Conservation (phyloP, 2,329 filamentous ascomycete genomes). For the Sporothrix humicola region DNA sequence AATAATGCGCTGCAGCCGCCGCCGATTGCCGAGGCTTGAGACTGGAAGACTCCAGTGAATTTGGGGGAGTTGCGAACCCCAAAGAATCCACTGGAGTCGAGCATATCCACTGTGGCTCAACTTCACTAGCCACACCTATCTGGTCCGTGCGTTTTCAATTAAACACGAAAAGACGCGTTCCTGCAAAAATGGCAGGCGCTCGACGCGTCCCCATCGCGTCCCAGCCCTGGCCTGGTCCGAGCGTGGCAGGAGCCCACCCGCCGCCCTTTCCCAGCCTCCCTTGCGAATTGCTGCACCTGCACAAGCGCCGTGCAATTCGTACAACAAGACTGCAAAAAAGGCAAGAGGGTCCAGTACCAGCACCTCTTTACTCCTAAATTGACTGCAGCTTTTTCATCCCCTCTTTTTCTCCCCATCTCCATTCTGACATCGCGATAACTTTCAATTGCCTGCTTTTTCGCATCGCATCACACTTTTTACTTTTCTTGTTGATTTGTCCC, state of each 20-base stretch:
- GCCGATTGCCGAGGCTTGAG: constrained; percentile 35
- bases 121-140: not conserved
- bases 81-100: not conserved
- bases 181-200: not conserved
- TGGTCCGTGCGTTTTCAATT: constrained; percentile 37
- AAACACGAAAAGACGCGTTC: constrained; percentile 39
- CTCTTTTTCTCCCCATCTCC: constrained; percentile 18
- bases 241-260: constrained; percentile 31
- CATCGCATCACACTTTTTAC: not conserved
- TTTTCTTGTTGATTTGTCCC: not conserved
- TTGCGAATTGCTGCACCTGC: constrained; percentile 3
- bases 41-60: not conserved
- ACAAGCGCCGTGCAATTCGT: not conserved
- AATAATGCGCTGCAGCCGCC: constrained; percentile 2
- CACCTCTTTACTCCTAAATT: constrained; percentile 11
- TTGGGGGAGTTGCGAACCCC: not conserved
- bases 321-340: not conserved
- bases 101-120: constrained; percentile 23
- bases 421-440: constrained; percentile 27
- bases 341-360: constrained; percentile 3
- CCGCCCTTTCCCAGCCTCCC: constrained; percentile 37
- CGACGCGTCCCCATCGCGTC: constrained; percentile 35
- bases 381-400: constrained; percentile 28
- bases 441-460: not conserved
- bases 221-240: constrained; percentile 26